A percentile compares a stretch with the other conserved stretches of the same genome.
Conservation (phyloP, 495 filamentous ascomycete species). For the Podospora australis region DNA sequence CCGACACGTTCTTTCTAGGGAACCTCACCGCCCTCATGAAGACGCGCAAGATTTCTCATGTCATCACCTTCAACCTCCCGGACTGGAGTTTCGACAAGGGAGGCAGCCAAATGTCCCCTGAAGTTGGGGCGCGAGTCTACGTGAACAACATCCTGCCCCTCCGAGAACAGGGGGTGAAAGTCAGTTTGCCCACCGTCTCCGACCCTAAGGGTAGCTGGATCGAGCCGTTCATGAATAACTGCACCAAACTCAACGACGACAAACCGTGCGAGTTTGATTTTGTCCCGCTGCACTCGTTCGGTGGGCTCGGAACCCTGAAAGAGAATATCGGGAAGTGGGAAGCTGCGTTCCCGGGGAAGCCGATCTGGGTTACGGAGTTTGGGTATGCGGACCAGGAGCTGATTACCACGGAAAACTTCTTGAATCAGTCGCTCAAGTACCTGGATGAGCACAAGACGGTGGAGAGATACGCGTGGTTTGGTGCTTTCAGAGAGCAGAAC, state of each 20-base stretch:
- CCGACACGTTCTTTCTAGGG: slow-evolving; percentile 41
- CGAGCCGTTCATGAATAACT: slow-evolving; percentile 45
- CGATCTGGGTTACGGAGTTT: slow-evolving; percentile 57
- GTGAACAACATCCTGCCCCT: slow-evolving; percentile 53
- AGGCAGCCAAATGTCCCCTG: slow-evolving; percentile 44
- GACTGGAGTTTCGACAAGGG: slow-evolving; percentile 44
- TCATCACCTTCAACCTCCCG: slow-evolving; percentile 62
- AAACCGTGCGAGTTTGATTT: slow-evolving; percentile 52
- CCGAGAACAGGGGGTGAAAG: slow-evolving; percentile 37
- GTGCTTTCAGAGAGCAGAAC: slow-evolving; percentile 49
- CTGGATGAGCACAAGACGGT: slow-evolving; percentile 46
- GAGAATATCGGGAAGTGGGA: slow-evolving; percentile 26
- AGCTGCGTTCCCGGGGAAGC: slow-evolving; percentile 38
- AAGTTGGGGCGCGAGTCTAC: slow-evolving; percentile 50
- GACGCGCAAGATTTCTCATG: slow-evolving; percentile 42
- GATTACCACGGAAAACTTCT: slow-evolving; percentile 46
- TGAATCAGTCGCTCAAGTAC: slow-evolving; percentile 45
- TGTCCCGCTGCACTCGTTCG: slow-evolving; percentile 61
- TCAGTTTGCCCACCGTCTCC: slow-evolving; percentile 46
- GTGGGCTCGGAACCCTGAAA: slow-evolving; percentile 50
- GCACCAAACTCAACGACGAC: slow-evolving; percentile 15
- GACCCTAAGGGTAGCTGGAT: slow-evolving; percentile 49
- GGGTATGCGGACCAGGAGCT: slow-evolving; percentile 39
- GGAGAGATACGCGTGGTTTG: slow-evolving; percentile 58
- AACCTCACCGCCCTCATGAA: slow-evolving; percentile 37